Evolutionary conservation across 257 asterid genomes (phyloP).

Genomic region (Solanum tarijense): DNA sequence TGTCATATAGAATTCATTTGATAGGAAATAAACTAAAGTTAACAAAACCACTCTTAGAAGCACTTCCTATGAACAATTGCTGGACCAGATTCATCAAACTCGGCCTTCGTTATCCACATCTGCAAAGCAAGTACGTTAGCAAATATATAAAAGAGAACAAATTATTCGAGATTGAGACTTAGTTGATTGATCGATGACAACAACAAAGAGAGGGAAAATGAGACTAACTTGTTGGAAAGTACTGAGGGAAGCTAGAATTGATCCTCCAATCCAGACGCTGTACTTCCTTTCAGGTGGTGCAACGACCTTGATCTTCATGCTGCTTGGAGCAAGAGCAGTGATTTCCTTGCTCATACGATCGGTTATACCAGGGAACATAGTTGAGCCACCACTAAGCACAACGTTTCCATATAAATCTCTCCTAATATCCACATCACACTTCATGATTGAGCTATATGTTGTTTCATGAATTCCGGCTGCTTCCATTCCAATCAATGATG

Average conservation of each 20-base stretch:
- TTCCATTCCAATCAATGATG: constrained; percentile 3
- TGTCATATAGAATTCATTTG: background rate
- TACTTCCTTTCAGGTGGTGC: background rate
- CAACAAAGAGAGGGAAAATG: background rate
- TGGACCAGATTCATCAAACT: constrained; percentile 6
- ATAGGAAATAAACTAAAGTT: background rate
- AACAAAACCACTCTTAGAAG: background rate
- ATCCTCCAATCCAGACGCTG: background rate
- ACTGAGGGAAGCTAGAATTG: background rate
- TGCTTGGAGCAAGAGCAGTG: background rate
- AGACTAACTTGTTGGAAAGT: background rate
- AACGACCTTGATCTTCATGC: background rate
- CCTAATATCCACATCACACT: background rate
- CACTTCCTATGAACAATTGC: constrained; percentile 6
- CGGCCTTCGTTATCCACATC: constrained; percentile 8
- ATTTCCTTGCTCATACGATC: background rate
- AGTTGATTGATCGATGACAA: background rate
- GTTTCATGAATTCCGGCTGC: constrained; percentile 4
- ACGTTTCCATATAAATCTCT: background rate
- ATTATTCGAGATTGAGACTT: background rate
- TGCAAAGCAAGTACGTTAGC: background rate
- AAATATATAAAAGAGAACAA: background rate
- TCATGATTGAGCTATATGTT: background rate
- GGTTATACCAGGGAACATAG: background rate
- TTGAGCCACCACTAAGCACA: background rate